Evolutionary conservation across 768 basidiomycete species (phyloP), one percentile per base, ranked within the genome.

Genomic region (Amanita subjunquillea): DNA sequence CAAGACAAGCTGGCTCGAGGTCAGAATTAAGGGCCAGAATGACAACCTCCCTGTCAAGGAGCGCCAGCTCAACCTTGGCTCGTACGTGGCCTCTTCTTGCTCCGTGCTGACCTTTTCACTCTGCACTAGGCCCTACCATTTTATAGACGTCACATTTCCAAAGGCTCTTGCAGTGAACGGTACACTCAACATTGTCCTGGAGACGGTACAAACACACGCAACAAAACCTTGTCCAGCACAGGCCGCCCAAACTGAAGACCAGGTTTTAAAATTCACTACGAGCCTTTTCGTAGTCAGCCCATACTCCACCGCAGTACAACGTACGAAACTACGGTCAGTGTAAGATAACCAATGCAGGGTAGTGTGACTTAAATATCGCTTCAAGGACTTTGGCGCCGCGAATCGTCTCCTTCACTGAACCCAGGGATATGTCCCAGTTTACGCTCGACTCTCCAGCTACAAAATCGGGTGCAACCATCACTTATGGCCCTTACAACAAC

Each of bases 401-500:
- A 50, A 74, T 96, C 52, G 72, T 80, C 56, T 85, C 84, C 10
- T 83, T 82, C 67, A 85, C 85, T 45, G 79, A 77, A 3, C 88
- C 89, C 2, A 70, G 82, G 57, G 68, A 73, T 29, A 58, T 85
- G 15, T 75, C 80, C 3, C 72, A 67, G 36, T 85, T 88, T 63
- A 75, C 80, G 13, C 65, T 71, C 15, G 85, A 85, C n/a, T 69
- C 65, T 23, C 62, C 78, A 4, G 83, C 76, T 10, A 81, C 83
- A 37, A 87, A 88, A 66, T 79, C 86, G 42, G 87, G 90, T 36
- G 75, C 85, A 6, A 86, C 86, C 4, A 67, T 96, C 34, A 91
- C 89, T 9, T 94, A 94, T 58, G 94, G 94, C 1, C 93, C 94
- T 12, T 96, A 82, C 70, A 77, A 80, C 62, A 77, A 83, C 54